Evolutionary conservation across 305 asterid genomes (phyloP), one percentile per base, ranked within the genome.

Genomic region (Striga hermonthica): DNA sequence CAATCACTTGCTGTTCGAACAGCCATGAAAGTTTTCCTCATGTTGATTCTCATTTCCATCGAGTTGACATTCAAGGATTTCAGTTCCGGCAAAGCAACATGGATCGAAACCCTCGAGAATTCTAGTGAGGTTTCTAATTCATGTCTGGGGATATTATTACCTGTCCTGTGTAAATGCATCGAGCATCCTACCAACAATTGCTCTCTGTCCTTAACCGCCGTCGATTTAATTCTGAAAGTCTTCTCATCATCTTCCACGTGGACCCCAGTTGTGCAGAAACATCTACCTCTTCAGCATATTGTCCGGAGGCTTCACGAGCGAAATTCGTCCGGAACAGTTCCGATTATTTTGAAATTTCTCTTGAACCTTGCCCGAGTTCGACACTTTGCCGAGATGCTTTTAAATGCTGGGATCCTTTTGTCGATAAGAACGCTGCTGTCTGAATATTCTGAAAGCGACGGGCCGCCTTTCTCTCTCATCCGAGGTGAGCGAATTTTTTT

Each of bases 321-420:
- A 60, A 65, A 60, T 62, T 75, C 73, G 4, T 72, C 73, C 43
- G 67, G 75, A 69, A 74, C 66, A n/a, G 72, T 82, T 69, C 69
- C 84, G 40, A 74, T 83, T 38, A 76, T 83, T 43, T 64, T 93
- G 72, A 85, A 85, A 72, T 88, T 93, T 76, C 87, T 93, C 73
- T 76, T 93, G 89, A 90, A 85, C 79, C 79, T 93, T 74, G 87
- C 89, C 62, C 80, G 83, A 28, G 82, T 80, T 52, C 82, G 86
- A 75, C 85, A 81, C 61, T 96, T 95, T 64, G 95, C 99, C 22
- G 87, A 83, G 72, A 81, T 90, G 95, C 88, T 93, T 73, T 55
- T 90, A 37, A 87, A 83, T 70, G 79, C 85, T 68, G 96, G 97
- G 60, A 75, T 93, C 62, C 83, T 93, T 67, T 68, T 80, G 50